Evolutionary conservation across 768 basidiomycete species (phyloP).

Genomic region (Tricholomella constricta): DNA sequence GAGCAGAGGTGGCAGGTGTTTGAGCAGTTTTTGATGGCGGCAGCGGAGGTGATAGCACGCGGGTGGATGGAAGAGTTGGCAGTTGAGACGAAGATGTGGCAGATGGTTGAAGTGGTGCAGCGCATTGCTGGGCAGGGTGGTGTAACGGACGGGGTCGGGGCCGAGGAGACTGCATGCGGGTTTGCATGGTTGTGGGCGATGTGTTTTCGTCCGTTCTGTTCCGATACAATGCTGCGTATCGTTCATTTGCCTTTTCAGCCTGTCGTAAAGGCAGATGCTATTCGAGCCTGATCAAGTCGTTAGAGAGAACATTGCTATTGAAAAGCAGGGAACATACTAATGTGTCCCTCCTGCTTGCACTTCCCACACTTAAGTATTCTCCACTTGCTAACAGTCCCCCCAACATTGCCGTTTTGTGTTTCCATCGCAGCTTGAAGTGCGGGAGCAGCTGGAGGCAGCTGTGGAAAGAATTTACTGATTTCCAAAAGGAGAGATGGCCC

Average conservation of each 20-base stretch:
- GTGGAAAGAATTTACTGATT: not conserved
- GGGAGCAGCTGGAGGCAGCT: not conserved
- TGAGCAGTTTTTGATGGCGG: too few species aligned
- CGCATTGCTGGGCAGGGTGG: not conserved
- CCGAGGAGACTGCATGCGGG: not conserved
- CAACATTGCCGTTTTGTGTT: not conserved
- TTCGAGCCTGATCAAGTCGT: not conserved
- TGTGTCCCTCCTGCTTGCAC: not conserved
- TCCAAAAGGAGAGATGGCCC: not conserved
- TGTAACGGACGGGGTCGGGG: not conserved
- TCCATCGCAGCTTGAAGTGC: not conserved
- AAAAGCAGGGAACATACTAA: not conserved
- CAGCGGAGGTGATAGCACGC: too few species aligned
- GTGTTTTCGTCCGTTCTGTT: not conserved
- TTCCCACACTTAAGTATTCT: not conserved
- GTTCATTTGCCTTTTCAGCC: not conserved
- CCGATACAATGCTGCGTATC: not conserved
- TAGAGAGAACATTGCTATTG: not conserved
- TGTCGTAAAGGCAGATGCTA: not conserved
- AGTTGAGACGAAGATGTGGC: too few species aligned
- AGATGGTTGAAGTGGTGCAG: too few species aligned
- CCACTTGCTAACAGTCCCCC: not conserved
- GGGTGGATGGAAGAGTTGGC: too few species aligned
- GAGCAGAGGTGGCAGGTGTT: too few species aligned
- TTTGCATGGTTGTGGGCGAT: not conserved